These are phyloP conservation scores for Kentomonas sorsogonicus DNA, from an alignment of 208 protist genomes.

Conservation along the genomic window DNA sequence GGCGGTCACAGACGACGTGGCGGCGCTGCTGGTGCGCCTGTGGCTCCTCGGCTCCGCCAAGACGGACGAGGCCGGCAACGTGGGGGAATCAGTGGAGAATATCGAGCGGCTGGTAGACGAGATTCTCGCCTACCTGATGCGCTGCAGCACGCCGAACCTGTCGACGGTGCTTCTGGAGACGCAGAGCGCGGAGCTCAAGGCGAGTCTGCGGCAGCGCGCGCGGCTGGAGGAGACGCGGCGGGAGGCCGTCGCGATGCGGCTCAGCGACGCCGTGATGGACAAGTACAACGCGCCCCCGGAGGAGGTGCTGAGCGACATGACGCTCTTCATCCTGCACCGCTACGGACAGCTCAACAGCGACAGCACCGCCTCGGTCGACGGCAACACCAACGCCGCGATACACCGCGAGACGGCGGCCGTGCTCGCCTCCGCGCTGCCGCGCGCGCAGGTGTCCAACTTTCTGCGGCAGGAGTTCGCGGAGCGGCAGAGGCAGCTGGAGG, in stretches of 20 bases:
- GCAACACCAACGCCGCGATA: constrained; percentile 1
- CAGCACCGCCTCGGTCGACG: no score
- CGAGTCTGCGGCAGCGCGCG: constrained; percentile 23
- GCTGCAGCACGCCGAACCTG: constrained; percentile 48
- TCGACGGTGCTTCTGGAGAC: constrained; percentile 57
- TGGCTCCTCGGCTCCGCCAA: constrained; percentile 41
- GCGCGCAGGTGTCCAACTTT: constrained; percentile 56
- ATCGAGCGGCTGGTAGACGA: constrained; percentile 62
- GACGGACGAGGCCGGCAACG: constrained; percentile 57
- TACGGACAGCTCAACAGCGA: constrained; percentile 32
- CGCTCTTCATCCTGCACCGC: constrained; percentile 63
- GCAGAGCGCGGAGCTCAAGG: constrained; percentile 32
- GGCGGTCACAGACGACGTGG: constrained; percentile 54
- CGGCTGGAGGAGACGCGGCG: constrained; percentile 50
- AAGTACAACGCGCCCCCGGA: constrained; percentile 47
- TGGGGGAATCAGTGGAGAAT: constrained; percentile 39
- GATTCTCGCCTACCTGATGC: constrained; percentile 54
- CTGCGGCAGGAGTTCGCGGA: constrained; percentile 60
- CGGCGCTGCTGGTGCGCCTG: constrained; percentile 59
- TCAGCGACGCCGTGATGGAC: constrained; percentile 47
- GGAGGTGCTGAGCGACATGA: constrained; percentile 63
- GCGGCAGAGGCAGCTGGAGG: constrained; percentile 71
- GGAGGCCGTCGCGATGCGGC: constrained; percentile 59
- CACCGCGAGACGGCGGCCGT: constrained; percentile 47
- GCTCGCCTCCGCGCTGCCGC: constrained; percentile 66